Percentiles rank a stretch among this genome's conserved stretches.
phyloP scores from a whole-genome alignment of 257 asterid genomes.

The Fraxinus anomala region DNA sequence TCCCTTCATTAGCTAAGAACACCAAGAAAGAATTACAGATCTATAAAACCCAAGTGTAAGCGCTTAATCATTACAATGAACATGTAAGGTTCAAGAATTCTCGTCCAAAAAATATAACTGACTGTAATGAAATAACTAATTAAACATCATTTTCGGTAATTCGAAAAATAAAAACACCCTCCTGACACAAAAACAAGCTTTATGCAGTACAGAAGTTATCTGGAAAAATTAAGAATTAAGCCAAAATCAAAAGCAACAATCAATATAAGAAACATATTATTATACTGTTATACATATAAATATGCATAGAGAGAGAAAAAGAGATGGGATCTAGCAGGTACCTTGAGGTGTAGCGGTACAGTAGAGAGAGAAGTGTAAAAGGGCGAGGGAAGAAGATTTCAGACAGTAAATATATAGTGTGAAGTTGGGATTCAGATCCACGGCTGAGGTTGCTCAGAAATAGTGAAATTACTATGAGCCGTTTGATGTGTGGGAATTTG shows the following conservation, averaged over 20 bases:
- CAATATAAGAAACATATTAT: background rate
- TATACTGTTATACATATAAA: background rate
- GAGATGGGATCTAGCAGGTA: background rate
- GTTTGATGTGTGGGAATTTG: background rate
- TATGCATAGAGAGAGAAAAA: background rate
- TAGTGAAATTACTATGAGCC: background rate
- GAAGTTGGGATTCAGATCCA: background rate
- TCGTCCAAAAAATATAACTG: background rate
- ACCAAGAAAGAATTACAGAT: background rate
- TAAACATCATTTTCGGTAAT: background rate
- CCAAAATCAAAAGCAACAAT: background rate
- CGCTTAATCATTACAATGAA: background rate
- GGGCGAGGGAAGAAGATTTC: background rate
- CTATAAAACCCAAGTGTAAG: background rate
- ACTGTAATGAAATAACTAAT: background rate
- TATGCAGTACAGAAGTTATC: background rate
- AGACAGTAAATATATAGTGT: background rate
- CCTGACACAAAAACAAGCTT: background rate
- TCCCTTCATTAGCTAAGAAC: background rate
- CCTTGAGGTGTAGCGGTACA: background rate
- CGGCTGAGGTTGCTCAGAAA: background rate
- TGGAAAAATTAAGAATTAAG: background rate
- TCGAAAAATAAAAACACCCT: background rate
- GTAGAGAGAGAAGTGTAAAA: background rate
- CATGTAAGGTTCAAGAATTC: background rate